These are phyloP conservation scores for Moringa oleifera DNA, from an alignment of 345 rosid genomes.

Conservation along the genomic window DNA sequence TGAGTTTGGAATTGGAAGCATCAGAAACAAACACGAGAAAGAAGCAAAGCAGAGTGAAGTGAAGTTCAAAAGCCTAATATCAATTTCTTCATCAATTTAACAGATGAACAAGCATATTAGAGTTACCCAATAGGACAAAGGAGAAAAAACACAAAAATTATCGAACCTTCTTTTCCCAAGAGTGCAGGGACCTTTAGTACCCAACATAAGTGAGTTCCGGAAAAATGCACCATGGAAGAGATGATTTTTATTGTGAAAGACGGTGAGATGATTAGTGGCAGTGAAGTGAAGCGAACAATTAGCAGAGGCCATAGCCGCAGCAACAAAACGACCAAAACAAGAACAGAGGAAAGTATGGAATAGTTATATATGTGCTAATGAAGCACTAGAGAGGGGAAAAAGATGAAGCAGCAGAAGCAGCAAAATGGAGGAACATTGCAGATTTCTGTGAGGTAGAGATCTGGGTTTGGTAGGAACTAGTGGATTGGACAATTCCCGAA, in stretches of 20 bases:
- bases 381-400: not conserved
- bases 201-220: not conserved
- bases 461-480: too few species aligned
- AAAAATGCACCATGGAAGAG: conserved; percentile 4
- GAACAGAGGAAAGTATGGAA: not conserved
- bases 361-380: too few species aligned
- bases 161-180: conserved; percentile 28
- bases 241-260: conserved; percentile 15
- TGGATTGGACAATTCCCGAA: conserved; percentile 3
- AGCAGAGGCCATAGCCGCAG: conserved; percentile 42
- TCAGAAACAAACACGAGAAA: not conserved
- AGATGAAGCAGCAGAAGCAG: not conserved
- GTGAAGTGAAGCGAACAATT: conserved; percentile 16
- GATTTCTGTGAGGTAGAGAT: not conserved
- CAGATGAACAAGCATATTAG: not conserved
- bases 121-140: not conserved
- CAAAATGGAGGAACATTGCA: not conserved
- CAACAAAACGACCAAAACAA: conserved; percentile 18
- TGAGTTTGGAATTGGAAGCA: too few species aligned
- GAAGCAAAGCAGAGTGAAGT: not conserved
- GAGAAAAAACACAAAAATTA: not conserved
- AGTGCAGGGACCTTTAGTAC: conserved; percentile 15
- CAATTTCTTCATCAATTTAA: not conserved
- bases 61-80: not conserved
- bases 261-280: conserved; percentile 14